Base-by-base conservation (phyloP, 805 yeast genomes). In the Metschnikowia peoriensis region DNA sequence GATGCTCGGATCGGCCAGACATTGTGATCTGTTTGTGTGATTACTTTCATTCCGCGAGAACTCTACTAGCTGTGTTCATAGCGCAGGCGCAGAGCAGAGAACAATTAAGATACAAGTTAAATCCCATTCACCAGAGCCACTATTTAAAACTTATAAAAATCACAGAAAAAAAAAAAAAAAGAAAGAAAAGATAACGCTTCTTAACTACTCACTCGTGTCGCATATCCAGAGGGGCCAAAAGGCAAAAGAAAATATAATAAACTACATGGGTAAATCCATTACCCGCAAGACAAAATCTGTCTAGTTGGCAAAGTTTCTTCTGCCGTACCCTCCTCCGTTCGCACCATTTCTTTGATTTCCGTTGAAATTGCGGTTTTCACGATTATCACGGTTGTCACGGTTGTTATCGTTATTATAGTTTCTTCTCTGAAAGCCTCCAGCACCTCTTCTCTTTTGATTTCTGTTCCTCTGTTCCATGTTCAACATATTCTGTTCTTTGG, bases 401-500 rank as follows among this genome's bases (percentile, higher is more conserved):
- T 40, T 46, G 54, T 72, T 67, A 53, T 68, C 69, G 60, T 65
- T 62, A 32, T 46, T 47, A 35, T 46, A 50, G 42, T 44, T 50
- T 51, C 56, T 53, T 29, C 60, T 67, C 58, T 64, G 68, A 63
- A 63, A 67, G 51, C 67, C 77, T 7, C 59, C 57, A n/a, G 51
- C 45, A 64, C 73, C 76, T 64, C 72, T 71, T 58, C 73, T 72
- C 59, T 69, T 70, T 55, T 72, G 75, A 66, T 73, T 75, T 60
- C 75, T 76, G 57, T 73, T 76, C 62, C 78, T 72, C 56, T 77
- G 78, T 56, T 80, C 78, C 72, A 76, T 71, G 65, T 76, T 72
- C 63, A 79, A 71, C 57, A 75, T 68, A 59, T 79, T 81, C 60
- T 82, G 87, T 59, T 84, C 88, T 65, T 85, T 86, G 56, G 88